Evolutionary conservation across 768 basidiomycete genomes (phyloP), one percentile per base, ranked within the genome.

Genomic region (Clitopilus hobsonii): DNA sequence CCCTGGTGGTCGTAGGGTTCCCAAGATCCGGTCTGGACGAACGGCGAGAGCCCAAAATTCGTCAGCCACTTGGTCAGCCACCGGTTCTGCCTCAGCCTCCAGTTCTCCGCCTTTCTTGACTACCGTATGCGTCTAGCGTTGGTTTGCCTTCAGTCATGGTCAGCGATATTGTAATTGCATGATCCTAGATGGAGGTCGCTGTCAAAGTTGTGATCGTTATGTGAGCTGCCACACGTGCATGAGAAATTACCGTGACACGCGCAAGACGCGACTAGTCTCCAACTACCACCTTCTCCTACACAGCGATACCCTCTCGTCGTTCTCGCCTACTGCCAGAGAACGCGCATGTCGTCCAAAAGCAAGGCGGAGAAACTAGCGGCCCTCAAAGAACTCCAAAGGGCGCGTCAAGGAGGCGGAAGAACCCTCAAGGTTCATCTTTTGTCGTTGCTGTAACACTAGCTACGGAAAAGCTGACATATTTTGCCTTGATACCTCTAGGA

Each of bases 401-500:
- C 49, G n/a, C 49, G 49, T 24, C 27, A 27, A 51, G 49, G 49
- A 27, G 49, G 24, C 24, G n/a, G n/a, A 27, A 24, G 49, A n/a
- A 27, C 14, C 16, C 14, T 51, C 26, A 51, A 51, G 29, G 49
- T 51, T 20, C 26, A 27, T 32, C n/a, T 45, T 45, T 23, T 45
- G 14, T 51, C n/a, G 27, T 51, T 27, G 26, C 16, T 10, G 25
- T 16, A 50, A 16, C 22, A 10, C 14, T 10, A 14, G 6, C 11
- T 10, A 50, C 49, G 29, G 30, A 20, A n/a, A 30, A 27, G 36
- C 49, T 38, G 30, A 50, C 47, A 54, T 53, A 51, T 27, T n/a
- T 5, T 32, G 24, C 24, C n/a, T 6, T 55, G 52, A 27, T 30
- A 26, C 54, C 54, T 53, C 36, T 53, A 81, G 72, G 76, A 79